These are phyloP conservation scores for Stereum hirsutum DNA, from an alignment of 1,284 basidiomycete species.

Conservation along the genomic window DNA sequence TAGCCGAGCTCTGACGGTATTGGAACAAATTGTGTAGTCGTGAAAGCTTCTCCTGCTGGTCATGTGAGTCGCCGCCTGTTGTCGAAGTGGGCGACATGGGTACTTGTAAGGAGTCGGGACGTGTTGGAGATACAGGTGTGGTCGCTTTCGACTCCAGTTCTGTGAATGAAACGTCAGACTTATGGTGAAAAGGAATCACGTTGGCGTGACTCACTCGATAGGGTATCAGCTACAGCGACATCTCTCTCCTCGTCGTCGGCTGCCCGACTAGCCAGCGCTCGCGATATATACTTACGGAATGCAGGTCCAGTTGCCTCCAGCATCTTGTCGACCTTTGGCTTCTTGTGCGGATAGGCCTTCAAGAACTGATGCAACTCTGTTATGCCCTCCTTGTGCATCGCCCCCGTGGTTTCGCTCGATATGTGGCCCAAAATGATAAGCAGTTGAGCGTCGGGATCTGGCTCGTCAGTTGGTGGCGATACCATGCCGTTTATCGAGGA, in stretches of 20 bases:
- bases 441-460: conserved; percentile 73
- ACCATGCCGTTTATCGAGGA: conserved; percentile 45
- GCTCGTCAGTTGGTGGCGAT: conserved; percentile 53
- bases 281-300: conserved; percentile 79
- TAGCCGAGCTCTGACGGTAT: conserved; percentile 63
- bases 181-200: too few relatives aligned
- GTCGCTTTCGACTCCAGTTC: conserved; percentile 69
- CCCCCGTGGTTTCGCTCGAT: conserved; percentile 79
- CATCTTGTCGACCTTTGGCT: conserved; percentile 77
- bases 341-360: conserved; percentile 87
- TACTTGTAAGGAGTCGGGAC: conserved; percentile 4
- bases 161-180: conserved; percentile 21
- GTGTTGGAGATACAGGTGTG: conserved; percentile 12
- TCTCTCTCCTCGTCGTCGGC: conserved; percentile 78
- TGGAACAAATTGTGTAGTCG: conserved; percentile 74
- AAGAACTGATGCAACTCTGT: conserved; percentile 94
- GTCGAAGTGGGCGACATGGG: conserved; percentile 7
- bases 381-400: conserved; percentile 83
- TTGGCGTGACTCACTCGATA: conserved; percentile 51
- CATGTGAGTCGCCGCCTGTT: conserved; percentile 11
- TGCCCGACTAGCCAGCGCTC: conserved; percentile 74
- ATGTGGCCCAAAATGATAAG: conserved; percentile 85
- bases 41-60: conserved; percentile 50
- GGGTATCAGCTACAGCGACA: conserved; percentile 65
- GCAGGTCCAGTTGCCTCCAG: conserved; percentile 75